phyloP scores from a whole-genome alignment of 495 filamentous ascomycete genomes.

The Hyaloscypha finlandica region DNA sequence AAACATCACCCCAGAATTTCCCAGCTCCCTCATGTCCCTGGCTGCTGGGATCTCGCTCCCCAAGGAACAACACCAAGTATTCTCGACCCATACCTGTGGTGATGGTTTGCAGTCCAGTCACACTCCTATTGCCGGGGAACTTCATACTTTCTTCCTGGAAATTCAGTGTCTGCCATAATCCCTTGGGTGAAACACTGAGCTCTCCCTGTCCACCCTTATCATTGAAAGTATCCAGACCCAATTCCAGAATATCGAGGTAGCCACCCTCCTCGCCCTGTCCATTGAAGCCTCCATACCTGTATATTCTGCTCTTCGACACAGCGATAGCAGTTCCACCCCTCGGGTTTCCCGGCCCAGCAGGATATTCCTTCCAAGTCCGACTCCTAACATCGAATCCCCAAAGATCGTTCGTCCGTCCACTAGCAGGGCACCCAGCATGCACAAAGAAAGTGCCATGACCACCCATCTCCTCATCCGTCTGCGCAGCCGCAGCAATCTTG shows the following conservation, averaged over 20 bases:
- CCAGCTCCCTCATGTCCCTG: conserved; percentile 68
- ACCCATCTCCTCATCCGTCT: conserved; percentile 44
- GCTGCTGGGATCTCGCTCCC: conserved; percentile 62
- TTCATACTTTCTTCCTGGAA: conserved; percentile 30
- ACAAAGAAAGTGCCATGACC: conserved; percentile 63
- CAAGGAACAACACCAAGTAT: conserved; percentile 67
- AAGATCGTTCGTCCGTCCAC: conserved; percentile 60
- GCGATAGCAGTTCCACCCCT: conserved; percentile 67
- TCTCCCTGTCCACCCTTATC: conserved; percentile 21
- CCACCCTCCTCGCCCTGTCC: conserved; percentile 66
- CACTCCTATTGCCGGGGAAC: conserved; percentile 43
- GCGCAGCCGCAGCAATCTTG: conserved; percentile 44
- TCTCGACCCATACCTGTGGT: conserved; percentile 53
- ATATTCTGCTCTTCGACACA: conserved; percentile 57
- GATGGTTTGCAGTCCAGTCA: conserved; percentile 47
- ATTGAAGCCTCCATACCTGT: conserved; percentile 74
- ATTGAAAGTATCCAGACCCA: conserved; percentile 42
- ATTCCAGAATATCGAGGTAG: conserved; percentile 60
- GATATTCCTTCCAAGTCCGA: conserved; percentile 61
- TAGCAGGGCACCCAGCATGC: conserved; percentile 68
- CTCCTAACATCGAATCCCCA: conserved; percentile 69
- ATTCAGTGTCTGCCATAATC: conserved; percentile 28
- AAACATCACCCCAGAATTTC: conserved; percentile 70
- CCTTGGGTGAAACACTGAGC: conserved; percentile 19
- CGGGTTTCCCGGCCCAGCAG: conserved; percentile 58